phyloP scores from a whole-genome alignment of 768 basidiomycete species.

The Xerocomellus amylosporus region DNA sequence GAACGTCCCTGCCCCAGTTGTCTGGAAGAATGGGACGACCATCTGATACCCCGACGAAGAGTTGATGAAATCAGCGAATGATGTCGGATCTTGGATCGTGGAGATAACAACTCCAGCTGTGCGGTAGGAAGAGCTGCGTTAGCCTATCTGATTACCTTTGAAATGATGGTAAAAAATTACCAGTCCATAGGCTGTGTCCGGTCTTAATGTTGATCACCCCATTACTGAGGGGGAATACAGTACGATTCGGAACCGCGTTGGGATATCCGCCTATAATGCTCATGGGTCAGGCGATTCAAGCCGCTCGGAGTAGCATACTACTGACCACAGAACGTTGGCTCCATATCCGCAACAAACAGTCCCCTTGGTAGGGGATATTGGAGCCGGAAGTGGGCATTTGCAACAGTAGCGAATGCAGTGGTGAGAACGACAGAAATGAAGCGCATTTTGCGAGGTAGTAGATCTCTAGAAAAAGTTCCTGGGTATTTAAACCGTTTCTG shows the following conservation, averaged over 20 bases:
- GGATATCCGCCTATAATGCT: slow-evolving; percentile 58
- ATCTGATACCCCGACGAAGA: slow-evolving; percentile 35
- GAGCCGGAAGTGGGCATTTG: slow-evolving; percentile 75
- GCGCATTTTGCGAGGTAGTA: slow-evolving; percentile 30
- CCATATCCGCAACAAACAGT: slow-evolving; percentile 54
- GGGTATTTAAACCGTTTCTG: slow-evolving; percentile 5
- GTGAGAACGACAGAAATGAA: slow-evolving; percentile 36
- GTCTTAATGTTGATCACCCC: slow-evolving; percentile 64
- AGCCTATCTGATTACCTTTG: slow-evolving; percentile 1
- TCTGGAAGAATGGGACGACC: slow-evolving; percentile 48
- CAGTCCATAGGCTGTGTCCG: slow-evolving; percentile 61
- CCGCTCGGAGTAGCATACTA: neutral
- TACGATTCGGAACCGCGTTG: slow-evolving; percentile 51
- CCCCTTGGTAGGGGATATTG: slow-evolving; percentile 76
- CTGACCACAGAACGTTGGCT: slow-evolving; percentile 68
- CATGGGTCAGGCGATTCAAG: neutral
- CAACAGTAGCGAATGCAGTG: slow-evolving; percentile 39
- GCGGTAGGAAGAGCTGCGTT: slow-evolving; percentile 7
- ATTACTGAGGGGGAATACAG: slow-evolving; percentile 64
- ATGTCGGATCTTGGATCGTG: slow-evolving; percentile 56
- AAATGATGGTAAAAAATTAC: no score
- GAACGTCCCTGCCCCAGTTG: slow-evolving; percentile 54
- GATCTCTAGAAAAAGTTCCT: neutral
- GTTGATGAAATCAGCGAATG: slow-evolving; percentile 66
- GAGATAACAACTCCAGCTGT: slow-evolving; percentile 54